Evolutionary conservation across 2,329 filamentous ascomycete genomes (phyloP), one percentile per base, ranked within the genome.

Genomic region (Fusarium goolgardi): DNA sequence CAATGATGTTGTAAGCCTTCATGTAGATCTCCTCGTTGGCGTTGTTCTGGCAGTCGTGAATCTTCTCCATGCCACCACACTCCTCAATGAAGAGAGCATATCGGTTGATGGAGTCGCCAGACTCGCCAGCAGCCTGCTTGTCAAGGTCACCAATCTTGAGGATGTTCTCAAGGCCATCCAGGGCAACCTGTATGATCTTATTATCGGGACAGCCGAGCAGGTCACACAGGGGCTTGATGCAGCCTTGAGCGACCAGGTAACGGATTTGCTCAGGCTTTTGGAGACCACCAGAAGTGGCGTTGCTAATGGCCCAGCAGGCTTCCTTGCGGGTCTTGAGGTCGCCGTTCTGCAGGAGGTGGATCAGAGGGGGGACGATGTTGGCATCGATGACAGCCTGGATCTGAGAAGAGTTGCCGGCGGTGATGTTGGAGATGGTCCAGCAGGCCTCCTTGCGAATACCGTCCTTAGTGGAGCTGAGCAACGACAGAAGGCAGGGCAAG

Each of bases 1-100:
- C 96, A 73, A 99, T 99, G 82, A 99, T 99, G 87, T 97, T 98
- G 87, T 98, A 99, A 0, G 96, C 96, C 89, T 99, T 99, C 95
- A 99, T 98, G 87, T 99, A 99, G 75, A 99, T 99, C 83, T 99
- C 96, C 83, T 99, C 96, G 83, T 99, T 99, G 84, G 95, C 95
- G 76, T 99, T 99, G 85, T 96, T 97, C 86, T 99, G 96, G 88
- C 96, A 98, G 75, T 98, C 95, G 83, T 99, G 96, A 74, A 99
- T 98, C 90, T 98, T 98, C 85, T 98, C 96, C 96, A 99, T 99
- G 71, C 96, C 96, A 76, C 94, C 93, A 73, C 94, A 97, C 82
- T 99, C 96, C 83, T 99, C 96, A 72, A 99, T 99, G 82, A 97
- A 98, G 69, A 99, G 88, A 46, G 96, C 96, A 76, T 97, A 99